Evolutionary conservation across 495 filamentous ascomycete genomes (phyloP).

Genomic region (Parathielavia appendiculata): DNA sequence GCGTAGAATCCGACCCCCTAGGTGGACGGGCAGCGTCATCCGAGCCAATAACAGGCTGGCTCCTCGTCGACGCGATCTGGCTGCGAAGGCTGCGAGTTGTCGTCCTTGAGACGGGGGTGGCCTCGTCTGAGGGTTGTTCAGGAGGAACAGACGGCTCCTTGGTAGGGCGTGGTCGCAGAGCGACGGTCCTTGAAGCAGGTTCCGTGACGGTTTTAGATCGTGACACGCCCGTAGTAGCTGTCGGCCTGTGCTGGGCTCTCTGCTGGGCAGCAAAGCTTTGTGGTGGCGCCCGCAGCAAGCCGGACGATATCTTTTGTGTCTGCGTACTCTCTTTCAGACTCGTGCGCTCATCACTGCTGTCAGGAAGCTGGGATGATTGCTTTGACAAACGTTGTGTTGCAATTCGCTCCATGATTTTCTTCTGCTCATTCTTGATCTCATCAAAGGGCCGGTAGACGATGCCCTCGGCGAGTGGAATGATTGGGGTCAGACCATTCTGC

Average conservation of each 20-base stretch:
- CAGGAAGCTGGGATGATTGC: slow-evolving; percentile 15
- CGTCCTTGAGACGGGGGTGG: slow-evolving; percentile 11
- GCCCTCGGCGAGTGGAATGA: slow-evolving; percentile 62
- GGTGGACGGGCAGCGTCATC: slow-evolving; percentile 13
- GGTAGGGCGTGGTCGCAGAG: slow-evolving; percentile 2
- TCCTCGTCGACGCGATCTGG: slow-evolving; percentile 22
- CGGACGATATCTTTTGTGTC: slow-evolving; percentile 18
- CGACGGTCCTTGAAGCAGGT: slow-evolving; percentile 15
- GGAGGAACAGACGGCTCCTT: slow-evolving; percentile 4
- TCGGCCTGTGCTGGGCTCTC: slow-evolving; percentile 41
- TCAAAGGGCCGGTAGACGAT: slow-evolving; percentile 61
- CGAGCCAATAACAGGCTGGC: slow-evolving; percentile 10
- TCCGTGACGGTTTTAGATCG: slow-evolving; percentile 25
- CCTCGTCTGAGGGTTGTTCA: slow-evolving; percentile 16
- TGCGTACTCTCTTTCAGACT: slow-evolving; percentile 23
- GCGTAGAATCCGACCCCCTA: slow-evolving; percentile 7
- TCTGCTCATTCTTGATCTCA: slow-evolving; percentile 36
- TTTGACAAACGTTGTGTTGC: slow-evolving; percentile 17
- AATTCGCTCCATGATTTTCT: slow-evolving; percentile 27
- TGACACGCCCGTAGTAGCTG: slow-evolving; percentile 19
- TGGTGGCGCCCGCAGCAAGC: slow-evolving; percentile 42
- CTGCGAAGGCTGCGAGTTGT: slow-evolving; percentile 28
- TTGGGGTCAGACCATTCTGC: slow-evolving; percentile 60
- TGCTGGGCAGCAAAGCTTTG: slow-evolving; percentile 59
- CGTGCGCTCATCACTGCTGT: slow-evolving; percentile 24